Percentiles rank a stretch among this genome's conserved stretches.
Conservation (phyloP, 148 eudicot genomes). For the Polygonum aviculare region DNA sequence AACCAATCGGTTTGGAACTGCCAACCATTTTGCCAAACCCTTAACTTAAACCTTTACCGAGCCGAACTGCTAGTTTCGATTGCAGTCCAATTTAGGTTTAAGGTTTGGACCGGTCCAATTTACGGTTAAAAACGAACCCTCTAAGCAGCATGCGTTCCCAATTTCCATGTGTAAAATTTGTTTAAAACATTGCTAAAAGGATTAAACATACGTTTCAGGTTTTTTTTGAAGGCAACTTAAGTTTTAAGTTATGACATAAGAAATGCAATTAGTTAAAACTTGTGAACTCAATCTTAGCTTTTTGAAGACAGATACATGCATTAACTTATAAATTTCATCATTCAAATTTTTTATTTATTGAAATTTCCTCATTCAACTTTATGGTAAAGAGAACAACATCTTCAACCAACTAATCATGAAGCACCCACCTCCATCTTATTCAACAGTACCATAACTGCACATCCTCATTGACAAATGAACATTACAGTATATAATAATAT, state of each 20-base stretch:
- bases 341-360: no score
- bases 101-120: no score
- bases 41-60: no score
- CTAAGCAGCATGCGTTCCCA: no score
- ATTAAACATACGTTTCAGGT: background rate
- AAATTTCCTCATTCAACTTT: background rate
- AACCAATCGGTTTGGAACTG: no score
- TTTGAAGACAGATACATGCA: background rate
- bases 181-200: no score
- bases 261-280: background rate
- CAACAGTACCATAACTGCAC: background rate
- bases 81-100: no score
- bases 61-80: no score
- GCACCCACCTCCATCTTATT: constrained; percentile 1
- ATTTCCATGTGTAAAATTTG: no score
- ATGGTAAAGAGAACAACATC: background rate
- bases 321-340: background rate
- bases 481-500: background rate
- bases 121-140: no score
- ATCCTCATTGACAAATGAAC: background rate
- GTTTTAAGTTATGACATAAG: background rate
- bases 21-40: no score
- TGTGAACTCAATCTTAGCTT: background rate
- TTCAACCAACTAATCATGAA: background rate
- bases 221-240: no score